Base-by-base conservation (phyloP, 2,329 filamentous ascomycete genomes). In the Thermomyces lanuginosus region DNA sequence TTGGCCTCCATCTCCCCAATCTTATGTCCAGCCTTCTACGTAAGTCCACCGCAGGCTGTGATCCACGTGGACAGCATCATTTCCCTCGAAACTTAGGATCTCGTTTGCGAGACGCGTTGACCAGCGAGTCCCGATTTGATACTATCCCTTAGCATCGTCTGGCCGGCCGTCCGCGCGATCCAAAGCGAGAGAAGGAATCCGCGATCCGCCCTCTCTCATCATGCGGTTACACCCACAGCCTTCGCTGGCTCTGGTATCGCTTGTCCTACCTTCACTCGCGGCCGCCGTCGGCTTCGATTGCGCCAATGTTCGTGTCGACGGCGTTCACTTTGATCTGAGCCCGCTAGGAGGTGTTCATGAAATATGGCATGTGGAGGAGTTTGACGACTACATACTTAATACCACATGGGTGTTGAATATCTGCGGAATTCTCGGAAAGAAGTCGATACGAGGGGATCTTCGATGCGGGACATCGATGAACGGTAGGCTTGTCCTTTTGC, bases 301-400 rank as follows among this genome's bases (percentile, higher is more conserved):
- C 42, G 31, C 37, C 5, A 27, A 52, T 17, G 46, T 58, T 28
- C 43, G 39, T 15, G 35, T 45, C 13, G 46, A 53, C 25, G 40
- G 39, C 19, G 44, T 50, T 37, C 52, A 50, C 30, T 58, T 54
- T 28, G 47, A 58, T 29, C 38, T 58, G 16, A 51, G 44, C 19
- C 36, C 44, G 18, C 40, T 58, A 21, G 45, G 43, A 21, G 53
- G 53, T 7, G 49, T 51, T 2, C 55, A 58, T 32, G 37, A 44
- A 26, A 26, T 54, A 19, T 48, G 39, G 28, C 39, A 51, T 30
- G 38, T 41, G 15, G 41, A 47, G 9, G 33, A 41, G 17, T 43
- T 41, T 8, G 43, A 44, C 2, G 32, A 39, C 2, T 40, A 31
- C 20, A 25, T 40, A n/a, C 36, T 41, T 3, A 53, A 52, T 24